Base-by-base conservation (phyloP, 805 yeast species). In the Phaffomyces opuntiae region DNA sequence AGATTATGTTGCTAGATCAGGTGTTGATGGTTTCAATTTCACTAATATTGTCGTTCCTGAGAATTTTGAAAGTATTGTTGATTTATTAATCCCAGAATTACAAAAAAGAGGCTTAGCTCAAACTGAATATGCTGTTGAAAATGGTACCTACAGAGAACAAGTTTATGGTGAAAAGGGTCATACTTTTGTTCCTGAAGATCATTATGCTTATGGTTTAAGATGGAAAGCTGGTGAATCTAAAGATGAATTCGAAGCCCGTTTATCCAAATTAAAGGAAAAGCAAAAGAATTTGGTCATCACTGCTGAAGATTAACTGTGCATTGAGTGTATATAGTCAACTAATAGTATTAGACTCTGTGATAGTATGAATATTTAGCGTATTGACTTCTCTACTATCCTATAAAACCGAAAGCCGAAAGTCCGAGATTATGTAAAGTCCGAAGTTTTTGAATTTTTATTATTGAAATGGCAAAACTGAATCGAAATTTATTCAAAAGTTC, bases 21-120 rank as follows among this genome's bases (percentile, higher is more conserved):
- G 61, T 38, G 60, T 69, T 17, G 74, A 69, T 46, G 73, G 73
- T 2, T 69, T 69, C 54, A 69, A 69, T 45, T 57, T 69, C 40
- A 63, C 67, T 5, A 63, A 69, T 47, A 61, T 67, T 12, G 52
- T 65, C 21, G 48, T 58, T 9, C 73, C 73, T 13, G 69, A 62
- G 4, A 53, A 67, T 7, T 68, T 65, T 48, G 69, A 68, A 49
- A 68, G 66, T 16, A 48, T 68, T 31, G 67, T 67, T 27, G 65
- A 67, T 21, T 50, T 47, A 26, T 53, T 67, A 40, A 49, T 67
- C 33, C 71, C 71, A 7, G 70, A 61, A 40, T 55, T 67, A 37
- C 62, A 59, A 46, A 47, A 43, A 16, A 55, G 68, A 44, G 69
- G 68, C 6, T 55, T 61, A 24, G 61, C 59, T 14, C 63, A 68